Evolutionary conservation across 2,329 filamentous ascomycete genomes (phyloP), one percentile per base, ranked within the genome.

Genomic region (Penicillium sp.): DNA sequence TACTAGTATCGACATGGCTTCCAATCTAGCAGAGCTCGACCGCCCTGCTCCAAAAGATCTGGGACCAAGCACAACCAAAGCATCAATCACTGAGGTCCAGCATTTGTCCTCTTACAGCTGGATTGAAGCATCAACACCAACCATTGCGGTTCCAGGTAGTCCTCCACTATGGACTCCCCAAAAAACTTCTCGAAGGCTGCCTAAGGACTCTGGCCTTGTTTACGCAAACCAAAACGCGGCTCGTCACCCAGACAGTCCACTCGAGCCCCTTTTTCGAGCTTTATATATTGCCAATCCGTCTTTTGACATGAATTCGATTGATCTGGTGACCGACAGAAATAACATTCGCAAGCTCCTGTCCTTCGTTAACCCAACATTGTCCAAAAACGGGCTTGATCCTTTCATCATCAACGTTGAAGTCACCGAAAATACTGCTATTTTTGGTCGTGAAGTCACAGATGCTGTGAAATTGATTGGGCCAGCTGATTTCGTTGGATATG

Each of bases 21-120:
- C 14, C 35, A 38, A 12, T 26, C 21, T 47, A 40, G 45, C n/a
- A 12, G 42, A 53, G 18, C 43, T 53, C 30, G 43, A 40, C 18
- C 51, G 40, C 1, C 16, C 14, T 24, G 20, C 21, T 47, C 42
- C 35, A 35, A n/a, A 35, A 40, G 45, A 11, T 7, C 3, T 7
- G 30, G 40, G 3, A 24, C 3, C 14, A 38, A 18, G 35, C 16
- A 33, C 28, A 33, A 38, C 35, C 7, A 18, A 12, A 38, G 51
- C 52, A 54, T 52, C 55, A 28, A 57, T 66, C 23, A 65, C 59
- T 14, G 33, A 64, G 51, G 69, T 74, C 8, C 65, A 72, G 52
- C 67, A 73, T 47, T 58, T 81, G 11, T 68, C 78, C 2, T 82
- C 79, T 1, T 82, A 82, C 64, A 81, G 77, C 62, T 81, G 78